A percentile compares a stretch with the other conserved stretches of the same genome.
Evolutionary conservation across 768 basidiomycete species (phyloP).

Genomic region (Dendrothele bispora): DNA sequence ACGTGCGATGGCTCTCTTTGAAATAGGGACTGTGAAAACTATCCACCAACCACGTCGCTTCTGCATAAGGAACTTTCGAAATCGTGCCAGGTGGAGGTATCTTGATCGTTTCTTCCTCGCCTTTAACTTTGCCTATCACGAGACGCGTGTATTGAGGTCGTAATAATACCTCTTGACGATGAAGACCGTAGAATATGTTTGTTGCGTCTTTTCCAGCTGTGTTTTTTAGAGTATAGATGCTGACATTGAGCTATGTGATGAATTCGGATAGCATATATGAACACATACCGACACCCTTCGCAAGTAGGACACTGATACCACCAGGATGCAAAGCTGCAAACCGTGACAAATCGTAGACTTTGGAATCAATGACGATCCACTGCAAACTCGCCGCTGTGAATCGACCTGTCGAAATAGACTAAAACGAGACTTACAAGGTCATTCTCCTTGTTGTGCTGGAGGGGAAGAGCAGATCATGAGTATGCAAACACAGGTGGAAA

Average conservation of each 20-base stretch:
- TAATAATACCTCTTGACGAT: constrained; percentile 80
- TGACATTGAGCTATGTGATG: no score
- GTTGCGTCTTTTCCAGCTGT: no score
- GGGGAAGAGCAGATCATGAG: no score
- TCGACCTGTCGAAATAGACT: background rate
- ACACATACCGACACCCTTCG: no score
- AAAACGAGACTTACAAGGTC: constrained; percentile 58
- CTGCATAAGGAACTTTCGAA: constrained; percentile 82
- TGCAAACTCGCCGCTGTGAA: constrained; percentile 21
- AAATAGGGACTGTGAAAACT: constrained; percentile 79
- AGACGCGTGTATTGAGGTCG: constrained; percentile 74
- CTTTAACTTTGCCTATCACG: constrained; percentile 71
- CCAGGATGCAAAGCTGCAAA: constrained; percentile 86
- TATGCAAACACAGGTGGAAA: no score
- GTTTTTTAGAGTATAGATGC: background rate
- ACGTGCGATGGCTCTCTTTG: constrained; percentile 59
- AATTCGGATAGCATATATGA: background rate
- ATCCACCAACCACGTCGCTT: constrained; percentile 77
- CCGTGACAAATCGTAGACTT: constrained; percentile 80
- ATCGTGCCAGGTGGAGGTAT: constrained; percentile 54
- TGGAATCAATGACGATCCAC: no score
- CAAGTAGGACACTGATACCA: constrained; percentile 75
- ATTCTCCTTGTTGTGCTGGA: constrained; percentile 71
- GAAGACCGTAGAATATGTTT: no score
- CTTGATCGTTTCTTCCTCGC: constrained; percentile 55